phyloP scores from a whole-genome alignment of 352 stramenopile genomes.

The Globisporangium paroecandrum region DNA sequence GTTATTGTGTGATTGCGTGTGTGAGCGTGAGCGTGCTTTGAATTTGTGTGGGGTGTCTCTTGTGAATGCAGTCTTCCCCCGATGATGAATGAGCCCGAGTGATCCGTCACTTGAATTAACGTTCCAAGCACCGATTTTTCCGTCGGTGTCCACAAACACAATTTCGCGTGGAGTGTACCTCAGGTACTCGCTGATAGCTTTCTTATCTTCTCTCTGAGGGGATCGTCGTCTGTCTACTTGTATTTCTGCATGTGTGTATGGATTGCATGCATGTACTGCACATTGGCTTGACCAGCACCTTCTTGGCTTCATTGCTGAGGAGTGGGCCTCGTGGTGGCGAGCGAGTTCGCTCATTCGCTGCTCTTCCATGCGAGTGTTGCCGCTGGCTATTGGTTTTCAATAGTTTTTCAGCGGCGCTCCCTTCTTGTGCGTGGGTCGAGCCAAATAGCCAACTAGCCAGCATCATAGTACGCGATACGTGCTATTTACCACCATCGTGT shows the following conservation, averaged over 20 bases:
- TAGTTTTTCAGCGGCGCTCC: conserved; percentile 57
- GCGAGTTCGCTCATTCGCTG: conserved; percentile 12
- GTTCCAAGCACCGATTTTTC: conserved; percentile 47
- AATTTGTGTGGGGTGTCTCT: background rate
- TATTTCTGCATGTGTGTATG: conserved; percentile 12
- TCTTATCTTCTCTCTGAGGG: conserved; percentile 77
- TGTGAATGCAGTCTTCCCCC: conserved; percentile 23
- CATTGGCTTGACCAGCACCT: conserved; percentile 32
- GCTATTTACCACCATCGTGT: conserved; percentile 65
- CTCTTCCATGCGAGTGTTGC: conserved; percentile 57
- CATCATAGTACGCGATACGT: conserved; percentile 82
- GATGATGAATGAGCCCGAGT: conserved; percentile 45
- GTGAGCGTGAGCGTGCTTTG: background rate
- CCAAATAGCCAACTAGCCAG: conserved; percentile 51
- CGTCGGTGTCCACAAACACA: conserved; percentile 23
- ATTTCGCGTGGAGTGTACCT: conserved; percentile 55
- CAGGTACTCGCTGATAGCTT: conserved; percentile 64
- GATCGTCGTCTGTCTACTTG: conserved; percentile 17
- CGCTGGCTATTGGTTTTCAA: conserved; percentile 78
- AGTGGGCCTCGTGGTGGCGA: conserved; percentile 40
- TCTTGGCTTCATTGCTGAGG: conserved; percentile 11
- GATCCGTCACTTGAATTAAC: conserved; percentile 20
- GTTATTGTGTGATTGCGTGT: background rate
- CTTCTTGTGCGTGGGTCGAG: conserved; percentile 34
- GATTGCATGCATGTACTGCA: conserved; percentile 13